These are phyloP conservation scores for Galerina marginata DNA, from an alignment of 768 basidiomycete species.

Conservation along the genomic window DNA sequence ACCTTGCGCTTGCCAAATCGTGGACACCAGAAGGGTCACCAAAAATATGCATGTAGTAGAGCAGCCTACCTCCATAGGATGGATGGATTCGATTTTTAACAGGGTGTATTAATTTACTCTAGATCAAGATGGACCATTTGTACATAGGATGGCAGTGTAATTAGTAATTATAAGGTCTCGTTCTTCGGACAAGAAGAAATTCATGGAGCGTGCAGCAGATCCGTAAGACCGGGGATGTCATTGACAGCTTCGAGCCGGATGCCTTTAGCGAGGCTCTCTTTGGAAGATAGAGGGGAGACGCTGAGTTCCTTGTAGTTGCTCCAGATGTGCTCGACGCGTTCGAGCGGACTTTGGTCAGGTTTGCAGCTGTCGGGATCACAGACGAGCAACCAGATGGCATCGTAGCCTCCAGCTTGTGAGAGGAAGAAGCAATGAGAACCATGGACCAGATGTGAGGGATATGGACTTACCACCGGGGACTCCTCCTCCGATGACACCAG, in stretches of 20 bases:
- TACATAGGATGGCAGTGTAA: constrained; percentile 25
- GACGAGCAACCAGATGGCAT: constrained; percentile 94
- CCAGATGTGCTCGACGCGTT: constrained; percentile 75
- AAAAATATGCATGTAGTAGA: constrained; percentile 65
- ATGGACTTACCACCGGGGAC: constrained; percentile 87
- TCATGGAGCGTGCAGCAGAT: constrained; percentile 26
- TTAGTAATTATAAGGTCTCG: constrained; percentile 20
- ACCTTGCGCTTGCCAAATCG: constrained; percentile 76
- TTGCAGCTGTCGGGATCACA: constrained; percentile 58
- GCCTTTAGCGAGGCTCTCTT: constrained; percentile 73
- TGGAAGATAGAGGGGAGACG: constrained; percentile 74
- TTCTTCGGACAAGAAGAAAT: background rate
- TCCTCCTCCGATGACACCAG: constrained; percentile 92
- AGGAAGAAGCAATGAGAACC: constrained; percentile 2
- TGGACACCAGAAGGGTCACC: constrained; percentile 76
- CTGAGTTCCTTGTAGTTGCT: constrained; percentile 59
- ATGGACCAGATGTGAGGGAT: background rate
- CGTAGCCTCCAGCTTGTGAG: constrained; percentile 88
- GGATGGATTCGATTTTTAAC: constrained; percentile 1
- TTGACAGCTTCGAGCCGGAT: constrained; percentile 66
- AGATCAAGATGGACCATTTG: constrained; percentile 26
- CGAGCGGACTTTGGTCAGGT: constrained; percentile 54
- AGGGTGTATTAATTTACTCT: constrained; percentile 20
- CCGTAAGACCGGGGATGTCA: constrained; percentile 58
- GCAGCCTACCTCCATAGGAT: background rate